These are phyloP conservation scores for Raffaelea ambrosiae DNA, from an alignment of 2,329 filamentous ascomycete genomes.

Conservation along the genomic window DNA sequence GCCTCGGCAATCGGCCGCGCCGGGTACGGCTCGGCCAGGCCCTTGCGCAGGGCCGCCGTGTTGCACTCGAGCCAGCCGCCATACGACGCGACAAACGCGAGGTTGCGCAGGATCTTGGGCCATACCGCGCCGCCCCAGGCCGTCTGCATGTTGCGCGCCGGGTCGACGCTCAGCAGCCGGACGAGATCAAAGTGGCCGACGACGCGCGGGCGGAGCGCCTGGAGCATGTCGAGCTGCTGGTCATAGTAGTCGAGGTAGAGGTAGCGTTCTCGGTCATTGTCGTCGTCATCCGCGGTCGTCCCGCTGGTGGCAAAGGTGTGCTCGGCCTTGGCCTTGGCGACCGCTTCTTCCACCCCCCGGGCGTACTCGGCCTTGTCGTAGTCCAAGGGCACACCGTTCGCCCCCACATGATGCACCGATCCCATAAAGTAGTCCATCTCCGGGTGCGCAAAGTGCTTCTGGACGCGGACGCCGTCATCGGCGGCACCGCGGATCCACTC, in stretches of 20 bases:
- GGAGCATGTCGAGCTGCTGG: conserved; percentile 73
- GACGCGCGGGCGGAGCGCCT: conserved; percentile 60
- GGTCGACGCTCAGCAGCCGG: conserved; percentile 65
- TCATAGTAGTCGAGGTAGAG: conserved; percentile 85
- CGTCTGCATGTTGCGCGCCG: conserved; percentile 48
- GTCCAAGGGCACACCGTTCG: conserved; percentile 78
- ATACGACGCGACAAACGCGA: conserved; percentile 61
- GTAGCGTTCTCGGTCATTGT: conserved; percentile 16
- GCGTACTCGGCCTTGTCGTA: conserved; percentile 64
- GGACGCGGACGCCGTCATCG: conserved; percentile 51
- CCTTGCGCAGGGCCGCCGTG: conserved; percentile 78
- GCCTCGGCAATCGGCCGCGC: conserved; percentile 67
- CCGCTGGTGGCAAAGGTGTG: too few species aligned
- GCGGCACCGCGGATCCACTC: conserved; percentile 79
- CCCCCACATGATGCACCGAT: conserved; percentile 79
- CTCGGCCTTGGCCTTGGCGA: too few species aligned
- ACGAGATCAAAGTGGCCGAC: conserved; percentile 95
- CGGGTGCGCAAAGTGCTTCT: conserved; percentile 41
- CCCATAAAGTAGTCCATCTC: conserved; percentile 77
- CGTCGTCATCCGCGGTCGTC: conserved; percentile 30
- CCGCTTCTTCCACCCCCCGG: conserved; percentile 35
- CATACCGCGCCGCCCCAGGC: conserved; percentile 48
- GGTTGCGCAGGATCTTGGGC: conserved; percentile 64
- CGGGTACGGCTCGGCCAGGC: conserved; percentile 84
- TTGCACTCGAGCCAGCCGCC: conserved; percentile 87